phyloP scores from a whole-genome alignment of 2,329 filamentous ascomycete genomes.

The Apiospora saccharicola region DNA sequence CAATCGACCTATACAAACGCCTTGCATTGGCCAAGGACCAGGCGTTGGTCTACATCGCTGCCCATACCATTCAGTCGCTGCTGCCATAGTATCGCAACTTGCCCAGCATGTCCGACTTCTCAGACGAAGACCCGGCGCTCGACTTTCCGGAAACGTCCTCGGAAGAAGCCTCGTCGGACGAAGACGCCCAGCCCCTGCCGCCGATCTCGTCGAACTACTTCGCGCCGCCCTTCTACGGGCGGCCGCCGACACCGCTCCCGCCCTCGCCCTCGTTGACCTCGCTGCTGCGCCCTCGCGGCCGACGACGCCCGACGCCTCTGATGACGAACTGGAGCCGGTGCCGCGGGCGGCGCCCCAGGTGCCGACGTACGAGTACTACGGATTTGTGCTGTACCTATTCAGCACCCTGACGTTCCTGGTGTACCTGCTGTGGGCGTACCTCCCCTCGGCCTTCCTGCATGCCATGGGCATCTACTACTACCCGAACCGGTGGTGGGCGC shows the following conservation, averaged over 20 bases:
- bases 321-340: slow-evolving; percentile 81
- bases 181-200: slow-evolving; percentile 48
- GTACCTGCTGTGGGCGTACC: slow-evolving; percentile 83
- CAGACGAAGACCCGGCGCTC: slow-evolving; percentile 26
- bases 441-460: slow-evolving; percentile 90
- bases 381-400: slow-evolving; percentile 94
- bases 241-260: slow-evolving; percentile 92
- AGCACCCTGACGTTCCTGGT: slow-evolving; percentile 81
- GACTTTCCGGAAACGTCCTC: slow-evolving; percentile 24
- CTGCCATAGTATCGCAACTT: not conserved
- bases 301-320: slow-evolving; percentile 90
- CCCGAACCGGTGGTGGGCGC: slow-evolving; percentile 96
- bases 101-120: slow-evolving; percentile 27
- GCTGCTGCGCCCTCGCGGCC: slow-evolving; percentile 87
- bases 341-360: slow-evolving; percentile 90
- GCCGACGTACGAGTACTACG: slow-evolving; percentile 99
- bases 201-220: slow-evolving; percentile 63
- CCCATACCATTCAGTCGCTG: not conserved
- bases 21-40: not conserved
- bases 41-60: not conserved
- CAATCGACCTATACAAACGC: not conserved
- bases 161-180: slow-evolving; percentile 37
- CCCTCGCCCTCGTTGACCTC: slow-evolving; percentile 93
- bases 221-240: slow-evolving; percentile 92
- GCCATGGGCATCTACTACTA: slow-evolving; percentile 96